phyloP scores from a whole-genome alignment of 257 asterid species.

The Lantana camara region DNA sequence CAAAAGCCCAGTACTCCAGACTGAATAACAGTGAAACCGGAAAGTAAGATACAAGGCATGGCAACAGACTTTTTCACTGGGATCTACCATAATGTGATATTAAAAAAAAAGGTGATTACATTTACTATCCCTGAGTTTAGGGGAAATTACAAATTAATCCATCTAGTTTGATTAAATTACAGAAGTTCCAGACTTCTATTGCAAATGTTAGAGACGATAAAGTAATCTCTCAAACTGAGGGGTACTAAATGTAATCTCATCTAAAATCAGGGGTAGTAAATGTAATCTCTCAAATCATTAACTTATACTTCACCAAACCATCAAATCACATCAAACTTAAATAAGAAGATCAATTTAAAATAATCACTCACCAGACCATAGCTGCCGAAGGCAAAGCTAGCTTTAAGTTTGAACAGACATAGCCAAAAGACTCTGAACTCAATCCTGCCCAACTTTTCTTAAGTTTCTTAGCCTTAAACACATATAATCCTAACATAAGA shows the following conservation, averaged over 20 bases:
- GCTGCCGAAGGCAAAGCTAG: constrained; percentile 79
- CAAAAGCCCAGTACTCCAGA: constrained; percentile 88
- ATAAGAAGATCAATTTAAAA: neutral
- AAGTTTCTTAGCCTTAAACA: constrained; percentile 34
- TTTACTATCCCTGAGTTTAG: too few species aligned
- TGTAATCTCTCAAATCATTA: neutral
- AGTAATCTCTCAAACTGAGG: too few species aligned
- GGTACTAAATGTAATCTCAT: too few species aligned
- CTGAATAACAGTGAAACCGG: constrained; percentile 36
- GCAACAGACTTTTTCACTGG: too few species aligned
- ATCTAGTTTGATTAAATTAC: too few species aligned
- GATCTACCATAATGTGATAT: too few species aligned
- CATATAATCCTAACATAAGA: constrained; percentile 41
- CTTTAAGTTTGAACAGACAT: constrained; percentile 42
- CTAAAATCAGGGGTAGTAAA: too few species aligned
- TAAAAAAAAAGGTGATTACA: too few species aligned
- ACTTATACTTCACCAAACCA: neutral
- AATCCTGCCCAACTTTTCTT: constrained; percentile 60
- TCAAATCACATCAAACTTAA: neutral
- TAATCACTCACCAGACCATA: constrained; percentile 62
- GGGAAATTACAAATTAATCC: too few species aligned
- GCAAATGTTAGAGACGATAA: too few species aligned
- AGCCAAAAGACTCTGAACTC: constrained; percentile 39
- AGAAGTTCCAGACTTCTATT: too few species aligned
- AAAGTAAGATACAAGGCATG: neutral